These are phyloP conservation scores for Russula vinacea DNA, from an alignment of 768 basidiomycete genomes.

Conservation along the genomic window DNA sequence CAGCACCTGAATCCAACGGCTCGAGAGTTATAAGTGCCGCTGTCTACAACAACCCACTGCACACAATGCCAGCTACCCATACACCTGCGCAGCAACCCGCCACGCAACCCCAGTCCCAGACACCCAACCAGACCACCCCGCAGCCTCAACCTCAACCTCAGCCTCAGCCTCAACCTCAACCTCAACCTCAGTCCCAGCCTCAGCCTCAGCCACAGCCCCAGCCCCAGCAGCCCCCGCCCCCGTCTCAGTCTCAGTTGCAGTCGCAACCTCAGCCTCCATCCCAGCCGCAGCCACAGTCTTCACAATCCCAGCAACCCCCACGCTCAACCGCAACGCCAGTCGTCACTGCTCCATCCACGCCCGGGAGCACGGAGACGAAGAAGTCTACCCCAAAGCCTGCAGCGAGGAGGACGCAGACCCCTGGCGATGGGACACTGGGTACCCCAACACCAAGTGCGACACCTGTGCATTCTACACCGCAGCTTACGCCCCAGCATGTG, in stretches of 20 bases:
- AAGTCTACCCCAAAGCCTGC: constrained; percentile 25
- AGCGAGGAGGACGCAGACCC: constrained; percentile 23
- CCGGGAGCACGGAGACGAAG: constrained; percentile 24
- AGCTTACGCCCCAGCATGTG: constrained; percentile 30
- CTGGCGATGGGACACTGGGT: constrained; percentile 22
- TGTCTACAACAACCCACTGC: constrained; percentile 18
- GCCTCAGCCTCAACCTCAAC: constrained; percentile 21
- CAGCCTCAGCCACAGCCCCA: constrained; percentile 7
- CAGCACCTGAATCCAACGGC: neutral
- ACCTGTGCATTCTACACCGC: constrained; percentile 32
- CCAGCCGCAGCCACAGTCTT: constrained; percentile 14
- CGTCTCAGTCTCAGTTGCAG: constrained; percentile 7
- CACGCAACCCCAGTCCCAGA: constrained; percentile 14
- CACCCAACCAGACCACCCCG: constrained; percentile 9
- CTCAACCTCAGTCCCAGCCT: neutral
- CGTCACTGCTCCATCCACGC: constrained; percentile 17
- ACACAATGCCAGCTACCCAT: constrained; percentile 3
- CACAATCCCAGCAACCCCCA: constrained; percentile 21
- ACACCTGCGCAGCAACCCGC: constrained; percentile 2
- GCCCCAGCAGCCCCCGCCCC: constrained; percentile 7
- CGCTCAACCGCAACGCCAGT: constrained; percentile 25
- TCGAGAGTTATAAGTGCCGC: neutral
- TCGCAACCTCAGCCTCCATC: constrained; percentile 14
- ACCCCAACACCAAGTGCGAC: constrained; percentile 33
- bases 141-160: constrained; percentile 18